Base-by-base conservation (phyloP, 2,329 filamentous ascomycete species). In the Epichloe glyceriae region DNA sequence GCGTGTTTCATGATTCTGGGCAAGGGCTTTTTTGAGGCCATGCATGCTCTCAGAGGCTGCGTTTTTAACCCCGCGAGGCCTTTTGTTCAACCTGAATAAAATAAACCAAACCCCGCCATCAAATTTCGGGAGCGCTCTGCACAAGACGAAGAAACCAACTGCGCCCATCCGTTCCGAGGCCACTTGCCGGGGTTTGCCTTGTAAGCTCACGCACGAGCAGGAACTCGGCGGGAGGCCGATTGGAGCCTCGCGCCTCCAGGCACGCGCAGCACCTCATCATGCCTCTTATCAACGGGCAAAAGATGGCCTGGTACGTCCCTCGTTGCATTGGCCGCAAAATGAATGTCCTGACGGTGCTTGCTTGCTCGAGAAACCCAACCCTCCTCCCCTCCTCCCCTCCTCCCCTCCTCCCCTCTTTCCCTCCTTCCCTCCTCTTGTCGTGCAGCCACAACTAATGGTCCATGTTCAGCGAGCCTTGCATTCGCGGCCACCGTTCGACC, bases 401-500 rank as follows among this genome's bases (percentile, higher is more conserved):
- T 14, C 22, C 8, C 44, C 5, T 30, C 14, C 35, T 37, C 2
- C 11, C 4, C 8, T 43, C 20, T 20, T 43, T 5, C 20, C 10
- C 12, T 8, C 12, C n/a, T n/a, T n/a, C 20, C 5, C 5, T 17
- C n/a, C 15, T 37, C 19, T 37, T 5, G 6, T 12, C 10, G 6
- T 30, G 30, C 33, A 44, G 19, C 14, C 12, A 15, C n/a, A 20
- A 51, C 45, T 51, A 35, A 51, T 38, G 15, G 17, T 14, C 19
- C 10, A 14, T 30, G 11, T 38, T 19, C 58, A 87, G 83, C 67
- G 80, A 80, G 72, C 83, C 83, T 61, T 87, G 84, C 64, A 87
- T 87, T 58, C 80, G 83, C 60, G 84, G 84, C 51, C 84, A 88
- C 65, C 80, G 84, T 59, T 87, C 84, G 33, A 86, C 83, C 49